phyloP scores from a whole-genome alignment of 1,284 basidiomycete genomes.

The Ganoderma meredithae region DNA sequence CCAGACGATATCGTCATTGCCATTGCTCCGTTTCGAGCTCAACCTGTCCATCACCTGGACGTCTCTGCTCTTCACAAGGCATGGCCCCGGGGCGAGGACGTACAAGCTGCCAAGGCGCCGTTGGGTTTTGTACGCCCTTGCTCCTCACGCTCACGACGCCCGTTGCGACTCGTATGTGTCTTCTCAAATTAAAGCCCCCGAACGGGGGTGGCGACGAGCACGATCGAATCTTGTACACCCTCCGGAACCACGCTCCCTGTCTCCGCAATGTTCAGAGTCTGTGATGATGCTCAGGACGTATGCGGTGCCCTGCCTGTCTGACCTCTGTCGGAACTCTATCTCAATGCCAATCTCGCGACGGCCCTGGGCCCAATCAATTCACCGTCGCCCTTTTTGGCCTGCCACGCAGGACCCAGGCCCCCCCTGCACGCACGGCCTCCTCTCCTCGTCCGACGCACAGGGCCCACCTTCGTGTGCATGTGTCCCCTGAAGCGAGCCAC shows the following conservation, averaged over 20 bases:
- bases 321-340: conserved; percentile 32
- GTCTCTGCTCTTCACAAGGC: conserved; percentile 19
- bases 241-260: conserved; percentile 13
- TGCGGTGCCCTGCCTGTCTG: conserved; percentile 16
- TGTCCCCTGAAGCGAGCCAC: conserved; percentile 8
- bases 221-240: conserved; percentile 24
- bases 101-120: conserved; percentile 20
- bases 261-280: conserved; percentile 8
- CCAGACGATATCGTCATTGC: neutral
- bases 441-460: conserved; percentile 16
- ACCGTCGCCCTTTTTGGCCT: neutral
- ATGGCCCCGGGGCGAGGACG: conserved; percentile 13
- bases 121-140: neutral
- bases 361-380: conserved; percentile 3
- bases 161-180: conserved; percentile 5
- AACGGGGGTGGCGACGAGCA: conserved; percentile 23
- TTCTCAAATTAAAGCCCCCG: conserved; percentile 32
- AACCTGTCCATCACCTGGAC: neutral
- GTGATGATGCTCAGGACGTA: conserved; percentile 10
- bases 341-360: conserved; percentile 31
- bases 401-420: neutral
- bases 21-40: neutral
- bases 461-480: conserved; percentile 10
- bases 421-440: neutral
- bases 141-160: neutral